Percentiles rank a stretch among this genome's conserved stretches.
phyloP scores from a whole-genome alignment of 2,329 filamentous ascomycete species.

The Colletotrichum sp. region DNA sequence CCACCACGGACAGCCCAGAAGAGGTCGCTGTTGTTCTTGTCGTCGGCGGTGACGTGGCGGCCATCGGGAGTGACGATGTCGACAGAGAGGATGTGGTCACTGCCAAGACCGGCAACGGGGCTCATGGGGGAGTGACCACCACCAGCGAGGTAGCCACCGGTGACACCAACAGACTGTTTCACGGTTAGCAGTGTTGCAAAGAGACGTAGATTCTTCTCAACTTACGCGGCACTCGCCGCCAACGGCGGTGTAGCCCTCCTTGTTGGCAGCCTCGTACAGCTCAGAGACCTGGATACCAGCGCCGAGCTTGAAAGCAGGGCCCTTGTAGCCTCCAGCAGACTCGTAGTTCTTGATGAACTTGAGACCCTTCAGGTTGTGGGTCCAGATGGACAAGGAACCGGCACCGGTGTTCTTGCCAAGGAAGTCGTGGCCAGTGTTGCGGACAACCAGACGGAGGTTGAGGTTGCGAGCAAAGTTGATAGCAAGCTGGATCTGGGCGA shows the following conservation, averaged over 20 bases:
- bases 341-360: slow-evolving; percentile 27
- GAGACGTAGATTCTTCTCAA: neutral
- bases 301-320: slow-evolving; percentile 59
- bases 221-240: slow-evolving; percentile 54
- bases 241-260: slow-evolving; percentile 51
- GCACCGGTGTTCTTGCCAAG: slow-evolving; percentile 57
- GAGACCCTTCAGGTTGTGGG: slow-evolving; percentile 46
- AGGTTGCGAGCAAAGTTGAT: slow-evolving; percentile 50
- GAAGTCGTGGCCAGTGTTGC: slow-evolving; percentile 60
- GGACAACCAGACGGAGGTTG: slow-evolving; percentile 56
- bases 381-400: slow-evolving; percentile 53
- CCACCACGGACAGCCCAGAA: slow-evolving; percentile 56
- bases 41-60: slow-evolving; percentile 42
- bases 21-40: slow-evolving; percentile 47
- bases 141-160: slow-evolving; percentile 34
- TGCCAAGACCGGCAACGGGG: slow-evolving; percentile 43
- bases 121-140: slow-evolving; percentile 56
- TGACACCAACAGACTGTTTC: slow-evolving; percentile 27
- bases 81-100: slow-evolving; percentile 56
- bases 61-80: slow-evolving; percentile 52
- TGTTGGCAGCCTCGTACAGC: slow-evolving; percentile 53
- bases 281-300: slow-evolving; percentile 59
- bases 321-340: slow-evolving; percentile 34
- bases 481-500: slow-evolving; percentile 49
- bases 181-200: neutral